Evolutionary conservation across 345 rosid species (phyloP).

Genomic region (Combretum micranthum): DNA sequence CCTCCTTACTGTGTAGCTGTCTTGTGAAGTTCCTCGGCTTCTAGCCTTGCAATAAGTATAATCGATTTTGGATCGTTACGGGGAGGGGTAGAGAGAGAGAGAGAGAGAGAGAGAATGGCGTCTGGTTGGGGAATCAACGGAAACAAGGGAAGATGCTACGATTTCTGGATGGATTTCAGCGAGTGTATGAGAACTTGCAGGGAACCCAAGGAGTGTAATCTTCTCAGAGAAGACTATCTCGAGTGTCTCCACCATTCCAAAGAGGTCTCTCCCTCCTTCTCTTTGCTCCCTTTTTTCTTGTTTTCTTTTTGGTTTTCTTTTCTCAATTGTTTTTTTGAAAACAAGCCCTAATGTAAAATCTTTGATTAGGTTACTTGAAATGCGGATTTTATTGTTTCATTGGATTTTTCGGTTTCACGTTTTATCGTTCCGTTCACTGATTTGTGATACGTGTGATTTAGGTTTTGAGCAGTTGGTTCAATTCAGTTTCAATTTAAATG

Average conservation of each 20-base stretch:
- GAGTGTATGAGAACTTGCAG: conserved; percentile 93
- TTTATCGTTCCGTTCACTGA: too few relatives aligned
- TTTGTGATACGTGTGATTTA: too few relatives aligned
- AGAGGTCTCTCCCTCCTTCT: conserved; percentile 45
- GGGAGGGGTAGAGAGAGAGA: conserved; percentile 3
- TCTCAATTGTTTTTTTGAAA: not conserved
- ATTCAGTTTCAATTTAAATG: too few relatives aligned
- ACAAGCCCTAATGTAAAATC: not conserved
- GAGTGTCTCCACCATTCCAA: conserved; percentile 99
- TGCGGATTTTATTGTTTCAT: not conserved
- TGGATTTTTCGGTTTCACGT: too few relatives aligned
- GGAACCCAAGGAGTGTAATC: conserved; percentile 88
- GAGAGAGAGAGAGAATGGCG: conserved; percentile 38
- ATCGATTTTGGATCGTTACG: conserved; percentile 22
- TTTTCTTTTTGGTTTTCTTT: not conserved
- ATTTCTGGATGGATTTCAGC: conserved; percentile 87
- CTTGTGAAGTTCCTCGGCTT: too few relatives aligned
- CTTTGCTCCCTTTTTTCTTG: not conserved
- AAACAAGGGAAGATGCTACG: conserved; percentile 90
- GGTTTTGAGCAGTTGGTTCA: too few relatives aligned
- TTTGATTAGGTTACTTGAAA: not conserved
- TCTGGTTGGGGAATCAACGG: conserved; percentile 99
- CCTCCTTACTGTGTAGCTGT: too few relatives aligned
- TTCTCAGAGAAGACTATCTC: conserved; percentile 90
- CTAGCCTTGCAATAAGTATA: conserved; percentile 7